Evolutionary conservation across 2,329 filamentous ascomycete genomes (phyloP).

Genomic region (Colletotrichum sp.): DNA sequence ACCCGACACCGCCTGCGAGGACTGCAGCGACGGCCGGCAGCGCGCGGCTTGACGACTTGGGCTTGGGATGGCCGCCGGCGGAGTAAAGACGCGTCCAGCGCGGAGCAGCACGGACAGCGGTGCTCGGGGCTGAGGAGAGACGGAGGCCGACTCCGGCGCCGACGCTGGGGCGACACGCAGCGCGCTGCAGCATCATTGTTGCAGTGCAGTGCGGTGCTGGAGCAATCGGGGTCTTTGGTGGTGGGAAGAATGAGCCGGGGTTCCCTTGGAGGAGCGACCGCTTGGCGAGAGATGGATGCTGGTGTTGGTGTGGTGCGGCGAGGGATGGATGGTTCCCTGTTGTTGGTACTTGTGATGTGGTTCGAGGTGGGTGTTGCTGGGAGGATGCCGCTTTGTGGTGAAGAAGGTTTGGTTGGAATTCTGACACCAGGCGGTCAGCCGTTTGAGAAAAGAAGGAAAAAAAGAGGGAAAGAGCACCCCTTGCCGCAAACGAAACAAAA

Average conservation of each 20-base stretch:
- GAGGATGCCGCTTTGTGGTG: not conserved
- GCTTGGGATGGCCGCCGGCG: not conserved
- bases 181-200: slow-evolving; percentile 9
- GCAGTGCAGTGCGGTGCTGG: not conserved
- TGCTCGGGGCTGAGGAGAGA: not conserved
- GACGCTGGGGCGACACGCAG: not conserved
- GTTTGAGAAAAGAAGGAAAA: not conserved
- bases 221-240: not conserved
- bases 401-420: not conserved
- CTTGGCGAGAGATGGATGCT: not conserved
- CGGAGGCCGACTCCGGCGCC: not conserved
- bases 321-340: not conserved
- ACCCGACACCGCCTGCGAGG: not conserved
- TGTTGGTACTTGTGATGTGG: not conserved
- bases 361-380: not conserved
- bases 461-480: not conserved
- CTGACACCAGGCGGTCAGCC: not conserved
- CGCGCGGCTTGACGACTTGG: not conserved
- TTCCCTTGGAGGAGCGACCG: not conserved
- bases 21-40: not conserved
- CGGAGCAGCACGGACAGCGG: not conserved
- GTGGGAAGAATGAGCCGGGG: not conserved
- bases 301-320: not conserved
- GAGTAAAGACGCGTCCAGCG: slow-evolving; percentile 7
- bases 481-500: not conserved